Conservation (phyloP, 2,329 filamentous ascomycete genomes). For the Colletotrichum euphorbiae region DNA sequence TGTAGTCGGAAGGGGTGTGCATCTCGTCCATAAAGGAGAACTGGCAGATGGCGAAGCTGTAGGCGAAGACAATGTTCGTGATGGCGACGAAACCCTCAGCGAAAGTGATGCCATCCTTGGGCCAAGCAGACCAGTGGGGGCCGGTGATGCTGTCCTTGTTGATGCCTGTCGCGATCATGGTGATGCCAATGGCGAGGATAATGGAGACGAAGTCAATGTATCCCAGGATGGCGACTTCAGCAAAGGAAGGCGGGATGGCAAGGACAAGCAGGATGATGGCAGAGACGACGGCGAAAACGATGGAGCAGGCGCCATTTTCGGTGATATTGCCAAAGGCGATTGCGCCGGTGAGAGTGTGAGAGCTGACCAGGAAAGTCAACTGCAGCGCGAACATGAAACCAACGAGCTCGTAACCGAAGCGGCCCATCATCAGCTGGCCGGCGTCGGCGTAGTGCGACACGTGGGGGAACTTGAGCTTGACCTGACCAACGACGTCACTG, state of each 20-base stretch:
- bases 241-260: slow-evolving; percentile 61
- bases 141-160: slow-evolving; percentile 44
- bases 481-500: slow-evolving; percentile 55
- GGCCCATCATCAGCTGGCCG: slow-evolving; percentile 70
- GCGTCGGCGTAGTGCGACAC: slow-evolving; percentile 77
- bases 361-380: slow-evolving; percentile 76
- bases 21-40: slow-evolving; percentile 67
- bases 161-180: slow-evolving; percentile 74
- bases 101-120: slow-evolving; percentile 59
- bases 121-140: slow-evolving; percentile 58
- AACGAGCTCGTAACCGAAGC: slow-evolving; percentile 70
- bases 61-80: slow-evolving; percentile 78
- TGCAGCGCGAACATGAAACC: slow-evolving; percentile 72
- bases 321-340: slow-evolving; percentile 76
- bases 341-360: slow-evolving; percentile 77
- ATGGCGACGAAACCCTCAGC: slow-evolving; percentile 70
- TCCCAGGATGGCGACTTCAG: slow-evolving; percentile 61
- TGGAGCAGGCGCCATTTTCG: slow-evolving; percentile 61
- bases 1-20: slow-evolving; percentile 60
- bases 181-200: slow-evolving; percentile 70
- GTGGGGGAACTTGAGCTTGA: slow-evolving; percentile 64
- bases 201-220: slow-evolving; percentile 72
- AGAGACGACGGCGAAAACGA: slow-evolving; percentile 59
- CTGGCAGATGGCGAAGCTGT: slow-evolving; percentile 66
- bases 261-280: slow-evolving; percentile 59